A percentile compares a stretch with the other conserved stretches of the same genome.
These are phyloP conservation scores for Aspergillus incahuasiensis DNA, from an alignment of 495 filamentous ascomycete genomes.

Conservation along the genomic window DNA sequence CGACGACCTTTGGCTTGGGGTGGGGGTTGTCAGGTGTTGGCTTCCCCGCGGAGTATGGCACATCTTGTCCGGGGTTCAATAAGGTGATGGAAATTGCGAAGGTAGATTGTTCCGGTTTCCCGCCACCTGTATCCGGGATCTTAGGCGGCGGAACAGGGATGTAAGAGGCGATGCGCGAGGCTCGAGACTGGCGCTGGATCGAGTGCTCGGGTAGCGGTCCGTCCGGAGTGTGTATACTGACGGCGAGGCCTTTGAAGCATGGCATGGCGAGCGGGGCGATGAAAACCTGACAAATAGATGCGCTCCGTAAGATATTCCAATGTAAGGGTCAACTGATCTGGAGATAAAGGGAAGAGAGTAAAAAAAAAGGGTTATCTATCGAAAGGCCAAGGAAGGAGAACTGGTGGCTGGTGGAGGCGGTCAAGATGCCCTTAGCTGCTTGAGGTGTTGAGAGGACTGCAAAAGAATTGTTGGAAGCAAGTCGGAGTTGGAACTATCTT, in stretches of 20 bases:
- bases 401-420: constrained; percentile 16
- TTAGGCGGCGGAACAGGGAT: constrained; percentile 91
- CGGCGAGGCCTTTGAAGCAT: constrained; percentile 96
- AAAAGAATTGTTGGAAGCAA: neutral
- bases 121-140: constrained; percentile 57
- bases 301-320: neutral
- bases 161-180: constrained; percentile 90
- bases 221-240: constrained; percentile 90
- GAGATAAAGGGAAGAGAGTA: constrained; percentile 1
- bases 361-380: constrained; percentile 4
- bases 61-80: constrained; percentile 77
- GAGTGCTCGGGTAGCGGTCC: constrained; percentile 88
- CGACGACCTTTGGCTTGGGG: constrained; percentile 75
- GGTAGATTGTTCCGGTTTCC: constrained; percentile 82
- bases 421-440: constrained; percentile 6
- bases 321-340: neutral
- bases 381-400: constrained; percentile 3
- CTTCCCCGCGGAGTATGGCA: constrained; percentile 85
- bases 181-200: constrained; percentile 85
- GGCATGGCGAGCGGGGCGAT: constrained; percentile 56
- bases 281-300: neutral
- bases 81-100: constrained; percentile 97
- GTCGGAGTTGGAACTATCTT: neutral
- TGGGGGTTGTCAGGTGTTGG: constrained; percentile 64
- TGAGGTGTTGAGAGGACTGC: neutral